Evolutionary conservation across 2,329 filamentous ascomycete species (phyloP).

Genomic region (Canariomyces notabilis): DNA sequence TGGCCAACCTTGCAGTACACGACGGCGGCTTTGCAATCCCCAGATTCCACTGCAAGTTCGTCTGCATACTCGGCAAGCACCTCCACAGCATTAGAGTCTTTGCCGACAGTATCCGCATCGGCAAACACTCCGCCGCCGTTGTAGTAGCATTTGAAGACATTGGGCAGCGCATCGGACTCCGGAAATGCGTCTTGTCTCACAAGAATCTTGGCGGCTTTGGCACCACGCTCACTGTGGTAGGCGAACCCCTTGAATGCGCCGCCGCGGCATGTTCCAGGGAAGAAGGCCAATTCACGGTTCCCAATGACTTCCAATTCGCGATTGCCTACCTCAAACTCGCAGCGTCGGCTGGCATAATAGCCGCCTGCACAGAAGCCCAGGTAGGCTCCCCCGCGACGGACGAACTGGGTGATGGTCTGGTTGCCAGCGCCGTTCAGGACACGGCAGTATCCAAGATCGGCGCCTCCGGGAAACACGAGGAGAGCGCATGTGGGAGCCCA

Average conservation of each 20-base stretch:
- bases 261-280: conserved; percentile 78
- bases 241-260: conserved; percentile 84
- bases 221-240: conserved; percentile 83
- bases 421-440: conserved; percentile 86
- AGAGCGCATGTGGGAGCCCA: conserved; percentile 85
- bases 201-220: conserved; percentile 63
- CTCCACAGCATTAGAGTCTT: conserved; percentile 60
- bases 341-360: conserved; percentile 77
- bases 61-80: conserved; percentile 77
- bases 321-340: conserved; percentile 90
- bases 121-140: conserved; percentile 95
- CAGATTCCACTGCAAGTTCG: conserved; percentile 69
- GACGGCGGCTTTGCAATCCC: conserved; percentile 68
- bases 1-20: conserved; percentile 79
- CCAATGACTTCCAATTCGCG: conserved; percentile 79
- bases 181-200: conserved; percentile 58
- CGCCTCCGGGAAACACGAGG: conserved; percentile 87
- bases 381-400: conserved; percentile 78
- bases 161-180: conserved; percentile 45
- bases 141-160: conserved; percentile 73
- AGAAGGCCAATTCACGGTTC: conserved; percentile 79
- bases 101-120: conserved; percentile 55
- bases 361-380: conserved; percentile 91
- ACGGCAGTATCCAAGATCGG: conserved; percentile 87
- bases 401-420: conserved; percentile 74